Base-by-base conservation (phyloP, 345 rosid species). In the Chamaenerion angustifolium region DNA sequence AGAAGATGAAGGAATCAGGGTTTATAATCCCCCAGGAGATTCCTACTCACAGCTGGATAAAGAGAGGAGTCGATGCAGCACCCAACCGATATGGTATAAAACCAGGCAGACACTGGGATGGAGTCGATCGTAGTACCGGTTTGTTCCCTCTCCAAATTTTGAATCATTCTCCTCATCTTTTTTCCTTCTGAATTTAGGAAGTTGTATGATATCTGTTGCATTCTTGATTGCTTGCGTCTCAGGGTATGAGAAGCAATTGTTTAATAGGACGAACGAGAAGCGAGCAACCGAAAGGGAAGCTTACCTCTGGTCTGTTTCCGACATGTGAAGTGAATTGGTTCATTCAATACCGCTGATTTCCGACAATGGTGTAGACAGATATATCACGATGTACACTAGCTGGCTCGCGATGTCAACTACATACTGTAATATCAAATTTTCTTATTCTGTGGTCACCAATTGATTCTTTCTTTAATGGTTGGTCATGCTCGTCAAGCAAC, bases 91-190 rank as follows among this genome's bases (percentile, higher is more conserved):
- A 92, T 55, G 89, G 93, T 37, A 84, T 92, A 47, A 78, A 61
- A 69, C 95, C 98, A 3, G 98, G 98, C 63, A 77, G 96, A 58
- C 98, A 87, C 48, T 92, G 98, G 98, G 98, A 92, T 71, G 96
- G 96, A 3, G 89, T 92, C 5, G 94, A 87, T 60, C 93, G 93
- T 43, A 92, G 98, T 56, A 87, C 45, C 49, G 96, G 98, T 83
- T 54, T 3, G 77, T 71, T 7, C 37, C 37, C 37, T 31, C 7
- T 31, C 8, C 37, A 5, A 31, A 31, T 31, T 21, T 21, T 21
- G 25, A 51, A 48, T 12, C 59, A 49, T 52, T 37, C n/a, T n/a
- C n/a, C n/a, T n/a, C n/a, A n/a, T n/a, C n/a, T n/a, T n/a, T 11
- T 44, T 12, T 17, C 45, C 12, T n/a, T n/a, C n/a, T n/a, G n/a